A percentile compares a stretch with the other conserved stretches of the same genome.
These are phyloP conservation scores for Forsythia viridissima DNA, from an alignment of 257 asterid species.

Conservation along the genomic window DNA sequence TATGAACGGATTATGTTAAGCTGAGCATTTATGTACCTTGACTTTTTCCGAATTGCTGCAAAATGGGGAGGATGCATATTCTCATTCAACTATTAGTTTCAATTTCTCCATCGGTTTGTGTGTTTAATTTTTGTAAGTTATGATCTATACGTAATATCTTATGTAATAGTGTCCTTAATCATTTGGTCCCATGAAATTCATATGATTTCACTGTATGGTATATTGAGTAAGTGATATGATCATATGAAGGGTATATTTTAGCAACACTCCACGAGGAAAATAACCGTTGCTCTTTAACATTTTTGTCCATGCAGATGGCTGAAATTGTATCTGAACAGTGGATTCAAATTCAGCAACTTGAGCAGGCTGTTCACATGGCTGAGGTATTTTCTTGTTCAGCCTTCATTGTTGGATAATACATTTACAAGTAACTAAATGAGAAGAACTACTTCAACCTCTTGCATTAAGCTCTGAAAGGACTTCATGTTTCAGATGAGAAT, in stretches of 20 bases:
- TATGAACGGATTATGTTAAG: background rate
- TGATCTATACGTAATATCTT: background rate
- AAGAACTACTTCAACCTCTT: background rate
- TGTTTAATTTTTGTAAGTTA: background rate
- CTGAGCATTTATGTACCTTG: background rate
- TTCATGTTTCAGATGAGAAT: constrained; percentile 51
- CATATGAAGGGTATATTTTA: background rate
- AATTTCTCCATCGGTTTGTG: background rate
- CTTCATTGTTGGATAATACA: constrained; percentile 17
- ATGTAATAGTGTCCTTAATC: background rate
- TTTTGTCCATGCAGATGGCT: constrained; percentile 42
- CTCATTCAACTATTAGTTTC: background rate
- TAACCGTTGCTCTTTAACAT: background rate
- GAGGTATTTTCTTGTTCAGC: constrained; percentile 45
- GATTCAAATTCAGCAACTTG: constrained; percentile 89
- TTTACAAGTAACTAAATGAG: background rate
- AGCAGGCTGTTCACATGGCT: constrained; percentile 88
- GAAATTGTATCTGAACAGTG: constrained; percentile 80
- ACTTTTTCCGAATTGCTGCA: background rate
- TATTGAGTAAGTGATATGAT: background rate
- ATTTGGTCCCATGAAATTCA: background rate
- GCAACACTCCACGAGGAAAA: background rate
- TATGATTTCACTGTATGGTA: background rate
- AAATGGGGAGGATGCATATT: background rate
- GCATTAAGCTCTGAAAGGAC: constrained; percentile 8